These are phyloP conservation scores for Talaromyces sp. DNA, from an alignment of 2,329 filamentous ascomycete genomes.

Conservation along the genomic window DNA sequence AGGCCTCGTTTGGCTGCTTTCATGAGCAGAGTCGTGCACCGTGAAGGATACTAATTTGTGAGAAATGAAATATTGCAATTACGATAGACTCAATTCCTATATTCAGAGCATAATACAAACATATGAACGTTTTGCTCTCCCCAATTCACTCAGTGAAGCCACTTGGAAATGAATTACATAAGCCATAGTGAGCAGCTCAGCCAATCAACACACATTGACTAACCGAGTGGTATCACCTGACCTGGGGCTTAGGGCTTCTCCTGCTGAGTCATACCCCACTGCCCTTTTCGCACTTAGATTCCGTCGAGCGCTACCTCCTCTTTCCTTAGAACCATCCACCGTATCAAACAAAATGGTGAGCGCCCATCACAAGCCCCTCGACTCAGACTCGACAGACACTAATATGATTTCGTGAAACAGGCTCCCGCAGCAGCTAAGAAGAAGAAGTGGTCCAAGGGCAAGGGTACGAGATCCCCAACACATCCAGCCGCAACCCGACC, in stretches of 20 bases:
- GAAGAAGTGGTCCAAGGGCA: slow-evolving; percentile 63
- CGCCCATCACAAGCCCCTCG: slow-evolving; percentile 9
- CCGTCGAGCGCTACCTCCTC: slow-evolving; percentile 18
- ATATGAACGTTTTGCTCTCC: too few species aligned
- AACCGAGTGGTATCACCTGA: slow-evolving; percentile 21
- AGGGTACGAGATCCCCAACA: slow-evolving; percentile 49
- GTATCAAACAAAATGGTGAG: slow-evolving; percentile 31
- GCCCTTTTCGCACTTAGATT: slow-evolving; percentile 29
- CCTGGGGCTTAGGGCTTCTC: slow-evolving; percentile 29
- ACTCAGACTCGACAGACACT: slow-evolving; percentile 10
- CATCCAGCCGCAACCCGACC: slow-evolving; percentile 25
- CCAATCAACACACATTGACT: slow-evolving; percentile 19
- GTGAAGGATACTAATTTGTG: too few species aligned
- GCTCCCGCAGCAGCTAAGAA: slow-evolving; percentile 56
- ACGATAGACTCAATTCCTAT: too few species aligned
- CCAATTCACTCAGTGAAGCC: too few species aligned
- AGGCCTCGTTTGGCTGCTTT: too few species aligned
- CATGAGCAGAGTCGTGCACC: too few species aligned
- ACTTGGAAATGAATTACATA: too few species aligned
- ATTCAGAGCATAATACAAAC: too few species aligned
- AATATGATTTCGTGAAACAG: slow-evolving; percentile 31
- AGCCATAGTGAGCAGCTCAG: background rate
- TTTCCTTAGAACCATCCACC: slow-evolving; percentile 29
- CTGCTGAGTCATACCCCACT: slow-evolving; percentile 29
- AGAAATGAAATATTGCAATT: too few species aligned